Evolutionary conservation across 768 basidiomycete species (phyloP).

Genomic region (Trametes cingulata): DNA sequence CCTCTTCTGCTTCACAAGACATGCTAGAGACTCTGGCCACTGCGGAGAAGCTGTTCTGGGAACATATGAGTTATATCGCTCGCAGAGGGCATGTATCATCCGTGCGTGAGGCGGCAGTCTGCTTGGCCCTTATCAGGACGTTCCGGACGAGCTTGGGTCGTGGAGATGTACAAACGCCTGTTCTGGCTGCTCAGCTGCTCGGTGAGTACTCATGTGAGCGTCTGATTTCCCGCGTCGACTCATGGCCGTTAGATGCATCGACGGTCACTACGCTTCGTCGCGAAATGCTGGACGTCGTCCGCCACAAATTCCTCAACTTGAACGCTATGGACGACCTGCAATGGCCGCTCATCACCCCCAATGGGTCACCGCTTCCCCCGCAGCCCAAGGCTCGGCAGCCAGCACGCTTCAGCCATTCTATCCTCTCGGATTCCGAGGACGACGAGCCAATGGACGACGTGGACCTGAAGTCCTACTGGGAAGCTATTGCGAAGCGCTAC

Average conservation of each 20-base stretch:
- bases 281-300: slow-evolving; percentile 84
- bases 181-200: slow-evolving; percentile 62
- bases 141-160: slow-evolving; percentile 83
- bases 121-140: slow-evolving; percentile 67
- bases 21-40: slow-evolving; percentile 60
- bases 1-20: slow-evolving; percentile 52
- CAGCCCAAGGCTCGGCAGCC: slow-evolving; percentile 23
- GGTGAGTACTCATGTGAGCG: slow-evolving; percentile 39
- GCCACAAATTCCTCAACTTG: slow-evolving; percentile 58
- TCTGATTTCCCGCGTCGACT: neutral
- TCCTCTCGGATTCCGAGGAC: slow-evolving; percentile 25
- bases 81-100: slow-evolving; percentile 65
- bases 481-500: slow-evolving; percentile 55
- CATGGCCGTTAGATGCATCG: slow-evolving; percentile 56
- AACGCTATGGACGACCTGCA: slow-evolving; percentile 59
- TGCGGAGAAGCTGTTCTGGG: slow-evolving; percentile 72
- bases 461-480: slow-evolving; percentile 63
- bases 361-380: slow-evolving; percentile 43
- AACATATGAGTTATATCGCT: slow-evolving; percentile 55
- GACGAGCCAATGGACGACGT: slow-evolving; percentile 32
- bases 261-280: slow-evolving; percentile 77
- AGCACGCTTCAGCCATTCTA: slow-evolving; percentile 26
- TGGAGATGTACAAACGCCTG: slow-evolving; percentile 46
- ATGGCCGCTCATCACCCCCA: slow-evolving; percentile 64
- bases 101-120: slow-evolving; percentile 73